Evolutionary conservation across 2,329 filamentous ascomycete species (phyloP).

Genomic region (Trichophyton schoenleinii): DNA sequence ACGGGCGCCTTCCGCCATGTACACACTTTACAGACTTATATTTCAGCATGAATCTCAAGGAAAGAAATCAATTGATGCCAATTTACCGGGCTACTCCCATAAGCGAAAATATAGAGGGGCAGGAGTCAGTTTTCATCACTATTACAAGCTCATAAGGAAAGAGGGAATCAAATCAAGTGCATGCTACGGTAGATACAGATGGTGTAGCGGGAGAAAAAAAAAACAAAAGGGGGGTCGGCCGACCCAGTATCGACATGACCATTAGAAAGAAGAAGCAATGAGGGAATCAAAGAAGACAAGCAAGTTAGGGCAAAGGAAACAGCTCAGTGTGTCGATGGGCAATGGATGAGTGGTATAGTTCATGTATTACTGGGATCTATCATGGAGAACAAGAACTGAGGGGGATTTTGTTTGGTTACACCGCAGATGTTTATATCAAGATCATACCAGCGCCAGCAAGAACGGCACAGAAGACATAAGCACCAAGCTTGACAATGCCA

Average conservation of each 20-base stretch:
- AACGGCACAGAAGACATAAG: conserved; percentile 33
- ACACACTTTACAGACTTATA: not conserved
- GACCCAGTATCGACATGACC: not conserved
- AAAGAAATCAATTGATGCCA: not conserved
- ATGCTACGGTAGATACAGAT: not conserved
- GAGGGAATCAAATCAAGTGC: not conserved
- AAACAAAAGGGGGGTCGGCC: not conserved
- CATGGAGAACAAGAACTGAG: not conserved
- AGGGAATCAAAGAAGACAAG: not conserved
- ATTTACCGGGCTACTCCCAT: not conserved
- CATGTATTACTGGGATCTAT: not conserved
- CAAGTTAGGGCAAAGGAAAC: not conserved
- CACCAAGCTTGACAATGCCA: conserved; percentile 30
- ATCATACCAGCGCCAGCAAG: conserved; percentile 37
- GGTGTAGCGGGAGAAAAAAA: not conserved
- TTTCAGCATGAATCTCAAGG: not conserved
- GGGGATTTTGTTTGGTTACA: not conserved
- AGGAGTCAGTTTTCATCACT: not conserved
- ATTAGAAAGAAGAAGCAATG: not conserved
- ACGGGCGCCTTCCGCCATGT: not conserved
- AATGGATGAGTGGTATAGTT: not conserved
- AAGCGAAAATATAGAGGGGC: not conserved
- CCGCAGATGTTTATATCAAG: conserved; percentile 28
- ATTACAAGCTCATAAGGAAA: not conserved
- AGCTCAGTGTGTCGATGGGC: not conserved